Conservation (phyloP, 805 yeast genomes). For the Candida berthetii region DNA sequence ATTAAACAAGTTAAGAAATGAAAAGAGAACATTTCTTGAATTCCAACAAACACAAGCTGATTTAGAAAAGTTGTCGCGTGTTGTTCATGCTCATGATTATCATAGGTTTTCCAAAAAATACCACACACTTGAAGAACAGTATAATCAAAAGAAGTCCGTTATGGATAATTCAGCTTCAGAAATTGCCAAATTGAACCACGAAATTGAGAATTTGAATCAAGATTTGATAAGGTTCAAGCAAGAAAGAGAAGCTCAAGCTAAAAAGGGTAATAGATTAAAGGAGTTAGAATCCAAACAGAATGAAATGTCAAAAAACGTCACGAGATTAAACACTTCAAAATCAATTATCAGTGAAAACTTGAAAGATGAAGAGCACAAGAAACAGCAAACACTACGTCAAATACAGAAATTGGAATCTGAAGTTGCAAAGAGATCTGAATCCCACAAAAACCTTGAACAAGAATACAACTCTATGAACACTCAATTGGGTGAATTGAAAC, state of each 20-base stretch:
- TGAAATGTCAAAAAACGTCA: constrained; percentile 51
- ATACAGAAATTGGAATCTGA: constrained; percentile 26
- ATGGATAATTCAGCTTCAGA: constrained; percentile 35
- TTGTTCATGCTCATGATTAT: constrained; percentile 77
- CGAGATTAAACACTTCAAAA: constrained; percentile 60
- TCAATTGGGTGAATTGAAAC: constrained; percentile 38
- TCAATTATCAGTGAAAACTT: constrained; percentile 53
- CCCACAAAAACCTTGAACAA: constrained; percentile 34
- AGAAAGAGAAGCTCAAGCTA: constrained; percentile 50
- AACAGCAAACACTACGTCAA: constrained; percentile 25
- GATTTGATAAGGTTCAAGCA: constrained; percentile 51
- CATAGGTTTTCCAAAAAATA: constrained; percentile 32
- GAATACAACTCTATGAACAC: constrained; percentile 39
- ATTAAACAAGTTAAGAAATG: constrained; percentile 70
- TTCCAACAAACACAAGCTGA: constrained; percentile 81
- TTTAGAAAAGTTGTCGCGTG: constrained; percentile 64
- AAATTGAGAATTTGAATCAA: constrained; percentile 50
- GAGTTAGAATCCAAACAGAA: constrained; percentile 54
- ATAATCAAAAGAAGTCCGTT: constrained; percentile 33
- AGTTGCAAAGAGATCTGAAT: constrained; percentile 28
- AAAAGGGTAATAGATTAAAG: constrained; percentile 54
- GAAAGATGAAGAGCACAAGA: constrained; percentile 42
- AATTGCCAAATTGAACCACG: constrained; percentile 42
- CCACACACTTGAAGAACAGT: constrained; percentile 34
- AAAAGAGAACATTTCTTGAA: constrained; percentile 78